Evolutionary conservation across 2,329 filamentous ascomycete species (phyloP).

Genomic region (Pseudopyricularia cyperi): DNA sequence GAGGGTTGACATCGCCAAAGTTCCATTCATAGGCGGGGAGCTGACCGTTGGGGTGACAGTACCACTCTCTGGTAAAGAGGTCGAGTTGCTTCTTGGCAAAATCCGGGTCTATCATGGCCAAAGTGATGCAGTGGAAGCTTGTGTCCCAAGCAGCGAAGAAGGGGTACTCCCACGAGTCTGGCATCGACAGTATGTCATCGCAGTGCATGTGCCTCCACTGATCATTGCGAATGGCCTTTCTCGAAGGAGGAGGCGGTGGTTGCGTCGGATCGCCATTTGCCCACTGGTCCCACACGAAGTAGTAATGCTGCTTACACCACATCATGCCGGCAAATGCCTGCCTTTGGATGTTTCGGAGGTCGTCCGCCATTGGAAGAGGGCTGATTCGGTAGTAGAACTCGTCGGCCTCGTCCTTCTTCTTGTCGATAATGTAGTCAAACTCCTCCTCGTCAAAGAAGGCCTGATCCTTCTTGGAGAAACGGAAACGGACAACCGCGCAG

Average conservation of each 20-base stretch:
- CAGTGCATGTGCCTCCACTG: conserved; percentile 93
- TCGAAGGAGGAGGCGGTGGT: conserved; percentile 68
- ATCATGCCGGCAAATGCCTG: conserved; percentile 95
- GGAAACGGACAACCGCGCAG: conserved; percentile 91
- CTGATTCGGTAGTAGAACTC: conserved; percentile 93
- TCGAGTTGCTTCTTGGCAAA: conserved; percentile 98
- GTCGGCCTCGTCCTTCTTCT: conserved; percentile 77
- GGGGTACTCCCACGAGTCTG: conserved; percentile 96
- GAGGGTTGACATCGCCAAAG: conserved; percentile 92
- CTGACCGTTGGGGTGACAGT: conserved; percentile 96
- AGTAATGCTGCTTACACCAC: conserved; percentile 96
- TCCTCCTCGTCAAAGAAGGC: conserved; percentile 81
- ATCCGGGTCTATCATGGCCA: conserved; percentile 95
- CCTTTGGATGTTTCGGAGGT: conserved; percentile 86
- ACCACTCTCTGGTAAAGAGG: conserved; percentile 93
- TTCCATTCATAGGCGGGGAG: conserved; percentile 93
- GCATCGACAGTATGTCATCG: conserved; percentile 94
- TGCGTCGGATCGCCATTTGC: conserved; percentile 83
- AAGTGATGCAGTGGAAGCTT: conserved; percentile 88
- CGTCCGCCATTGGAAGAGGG: conserved; percentile 84
- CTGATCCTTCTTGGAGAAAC: conserved; percentile 63
- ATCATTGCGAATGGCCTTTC: conserved; percentile 71
- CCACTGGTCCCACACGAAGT: conserved; percentile 97
- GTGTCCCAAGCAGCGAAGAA: conserved; percentile 98
- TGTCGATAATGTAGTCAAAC: conserved; percentile 83